These are phyloP conservation scores for Neurospora sp. DNA, from an alignment of 495 filamentous ascomycete species.

Conservation along the genomic window DNA sequence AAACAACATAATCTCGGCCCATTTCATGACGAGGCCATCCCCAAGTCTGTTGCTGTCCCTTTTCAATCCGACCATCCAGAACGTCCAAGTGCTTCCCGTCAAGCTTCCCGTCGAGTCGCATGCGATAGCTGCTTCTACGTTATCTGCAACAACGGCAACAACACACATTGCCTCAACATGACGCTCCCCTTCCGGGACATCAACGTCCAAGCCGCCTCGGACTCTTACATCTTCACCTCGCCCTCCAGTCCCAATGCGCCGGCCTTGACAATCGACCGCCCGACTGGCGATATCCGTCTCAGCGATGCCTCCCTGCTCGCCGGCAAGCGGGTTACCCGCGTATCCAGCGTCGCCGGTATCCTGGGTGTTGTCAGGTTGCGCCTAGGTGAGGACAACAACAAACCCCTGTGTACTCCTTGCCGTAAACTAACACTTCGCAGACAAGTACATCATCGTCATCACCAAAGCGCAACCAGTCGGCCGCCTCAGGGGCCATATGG, in stretches of 20 bases:
- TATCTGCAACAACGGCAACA: background rate
- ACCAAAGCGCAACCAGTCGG: constrained; percentile 90
- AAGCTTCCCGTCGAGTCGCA: background rate
- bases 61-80: background rate
- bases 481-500: constrained; percentile 79
- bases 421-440: constrained; percentile 33
- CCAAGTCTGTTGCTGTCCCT: background rate
- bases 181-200: constrained; percentile 87
- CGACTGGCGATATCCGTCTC: constrained; percentile 83
- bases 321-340: constrained; percentile 65
- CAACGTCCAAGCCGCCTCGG: constrained; percentile 82
- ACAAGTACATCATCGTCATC: constrained; percentile 95
- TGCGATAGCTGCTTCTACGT: background rate
- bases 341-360: constrained; percentile 80
- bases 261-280: constrained; percentile 78
- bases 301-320: constrained; percentile 64
- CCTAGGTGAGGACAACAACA: constrained; percentile 50
- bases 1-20: background rate
- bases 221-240: constrained; percentile 92
- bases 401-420: background rate
- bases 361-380: constrained; percentile 83
- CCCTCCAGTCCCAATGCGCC: constrained; percentile 84
- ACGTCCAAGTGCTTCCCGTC: background rate
- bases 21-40: background rate
- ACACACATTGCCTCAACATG: constrained; percentile 21